phyloP scores from a whole-genome alignment of 2,329 filamentous ascomycete species.

The Fusarium caatingaense region DNA sequence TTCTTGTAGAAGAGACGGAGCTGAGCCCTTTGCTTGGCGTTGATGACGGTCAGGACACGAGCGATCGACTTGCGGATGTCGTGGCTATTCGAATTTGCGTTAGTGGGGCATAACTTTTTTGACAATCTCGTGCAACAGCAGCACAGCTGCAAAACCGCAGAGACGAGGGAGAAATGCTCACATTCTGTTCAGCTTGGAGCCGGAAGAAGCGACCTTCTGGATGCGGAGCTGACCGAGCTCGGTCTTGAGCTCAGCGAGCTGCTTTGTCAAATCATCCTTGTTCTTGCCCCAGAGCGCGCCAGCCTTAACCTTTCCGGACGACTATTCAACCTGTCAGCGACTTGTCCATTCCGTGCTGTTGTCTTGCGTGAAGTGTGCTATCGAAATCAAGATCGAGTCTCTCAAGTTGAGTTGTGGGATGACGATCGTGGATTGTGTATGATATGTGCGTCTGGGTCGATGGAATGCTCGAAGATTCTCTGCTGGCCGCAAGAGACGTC shows the following conservation, averaged over 20 bases:
- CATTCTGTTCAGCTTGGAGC: conserved; percentile 98
- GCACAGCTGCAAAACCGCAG: neutral
- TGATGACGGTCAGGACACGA: conserved; percentile 98
- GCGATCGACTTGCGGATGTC: conserved; percentile 99
- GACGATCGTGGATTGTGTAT: conserved; percentile 36
- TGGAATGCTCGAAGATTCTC: conserved; percentile 33
- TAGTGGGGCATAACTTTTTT: conserved; percentile 27
- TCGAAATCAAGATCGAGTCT: conserved; percentile 28
- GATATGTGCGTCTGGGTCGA: conserved; percentile 31
- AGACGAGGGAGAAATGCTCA: conserved; percentile 60
- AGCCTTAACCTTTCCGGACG: conserved; percentile 84
- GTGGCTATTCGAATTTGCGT: conserved; percentile 70
- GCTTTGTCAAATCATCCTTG: conserved; percentile 98
- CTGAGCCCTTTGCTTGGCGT: conserved; percentile 98
- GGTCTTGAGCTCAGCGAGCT: conserved; percentile 93
- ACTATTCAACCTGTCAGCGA: conserved; percentile 53
- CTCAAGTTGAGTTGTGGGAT: conserved; percentile 23
- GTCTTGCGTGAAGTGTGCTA: conserved; percentile 23
- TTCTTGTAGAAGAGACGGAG: conserved; percentile 99
- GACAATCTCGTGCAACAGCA: conserved; percentile 5
- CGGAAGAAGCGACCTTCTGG: conserved; percentile 96
- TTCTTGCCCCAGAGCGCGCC: conserved; percentile 98
- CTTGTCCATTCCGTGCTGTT: conserved; percentile 35
- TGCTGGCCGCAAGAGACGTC: conserved; percentile 24
- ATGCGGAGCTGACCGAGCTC: conserved; percentile 97